Evolutionary conservation across 345 rosid species (phyloP), one percentile per base, ranked within the genome.

Genomic region (Eucalyptus curtisii): DNA sequence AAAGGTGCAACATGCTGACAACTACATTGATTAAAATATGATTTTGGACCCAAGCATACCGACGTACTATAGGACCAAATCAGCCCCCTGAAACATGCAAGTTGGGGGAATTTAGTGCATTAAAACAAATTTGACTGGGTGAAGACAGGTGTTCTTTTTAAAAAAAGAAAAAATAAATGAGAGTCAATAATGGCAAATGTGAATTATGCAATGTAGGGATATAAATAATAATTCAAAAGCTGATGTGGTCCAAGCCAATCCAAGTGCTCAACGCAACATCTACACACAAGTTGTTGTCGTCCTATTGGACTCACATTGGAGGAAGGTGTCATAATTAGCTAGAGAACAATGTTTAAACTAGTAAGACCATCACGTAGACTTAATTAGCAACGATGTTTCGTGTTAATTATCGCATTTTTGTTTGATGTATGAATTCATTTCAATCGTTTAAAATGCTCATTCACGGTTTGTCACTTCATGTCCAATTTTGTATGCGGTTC

Each of bases 261-360:
- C 8, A 19, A 19, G 30, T 27, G 31, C 31, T 61, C 8, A 13
- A 6, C 0, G 17, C 5, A 0, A 27, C 15, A 27, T 61, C 31
- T 27, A 27, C 1, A 6, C 16, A 6, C 68, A 27, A 61, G 68
- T 27, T 0, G 0, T 27, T 1, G 68, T 61, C 12, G 17, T 27
- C 31, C 16, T 61, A 13, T 30, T 61, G 68, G 33, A 61, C 1
- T 61, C 33, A 3, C 31, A 0, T 61, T 13, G 33, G 68, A 61
- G 31, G 31, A 27, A 61, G 68, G 3, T 27, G 68, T 6, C 16
- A 64, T 14, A 64, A 64, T 64, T 64, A 64, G 40, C 76, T 64
- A 27, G 68, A 12, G 17, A 61, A 61, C 33, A 12, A 61, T 30
- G 68, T 61, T 27, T 61, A 61, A 61, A 61, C 33, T 30, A 64